A percentile compares a stretch with the other conserved stretches of the same genome.
phyloP scores from a whole-genome alignment of 2,329 filamentous ascomycete genomes.

The Xylariaceae sp. region DNA sequence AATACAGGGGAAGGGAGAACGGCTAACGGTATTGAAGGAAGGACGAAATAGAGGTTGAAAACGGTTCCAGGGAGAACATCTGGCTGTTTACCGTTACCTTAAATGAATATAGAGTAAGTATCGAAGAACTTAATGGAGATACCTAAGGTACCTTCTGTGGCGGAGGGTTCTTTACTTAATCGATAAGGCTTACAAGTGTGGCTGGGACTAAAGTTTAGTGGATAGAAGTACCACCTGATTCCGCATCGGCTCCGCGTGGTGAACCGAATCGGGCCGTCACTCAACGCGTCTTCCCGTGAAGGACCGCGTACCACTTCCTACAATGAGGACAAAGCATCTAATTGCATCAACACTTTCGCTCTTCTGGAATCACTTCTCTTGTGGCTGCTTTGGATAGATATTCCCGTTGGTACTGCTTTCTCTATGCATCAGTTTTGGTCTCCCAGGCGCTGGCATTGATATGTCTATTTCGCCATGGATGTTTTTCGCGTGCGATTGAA shows the following conservation, averaged over 20 bases:
- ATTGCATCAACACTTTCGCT: too few species aligned
- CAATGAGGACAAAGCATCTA: neutral
- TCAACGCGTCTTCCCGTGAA: conserved; percentile 9
- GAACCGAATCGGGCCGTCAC: neutral
- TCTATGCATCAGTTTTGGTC: conserved; percentile 8
- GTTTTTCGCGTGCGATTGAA: conserved; percentile 88
- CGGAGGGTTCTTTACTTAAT: neutral
- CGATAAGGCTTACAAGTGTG: conserved; percentile 2
- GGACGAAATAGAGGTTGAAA: too few species aligned
- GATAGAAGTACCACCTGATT: conserved; percentile 11
- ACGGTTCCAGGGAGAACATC: too few species aligned
- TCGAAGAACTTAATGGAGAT: neutral
- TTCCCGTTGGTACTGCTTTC: too few species aligned
- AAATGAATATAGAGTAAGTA: conserved; percentile 2
- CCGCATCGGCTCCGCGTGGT: neutral
- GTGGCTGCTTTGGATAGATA: too few species aligned
- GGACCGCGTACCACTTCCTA: conserved; percentile 1
- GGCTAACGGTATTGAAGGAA: too few species aligned
- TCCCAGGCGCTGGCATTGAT: conserved; percentile 4
- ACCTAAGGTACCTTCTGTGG: neutral
- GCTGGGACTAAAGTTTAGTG: neutral
- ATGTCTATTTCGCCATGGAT: conserved; percentile 44
- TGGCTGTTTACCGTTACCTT: too few species aligned
- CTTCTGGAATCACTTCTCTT: too few species aligned
- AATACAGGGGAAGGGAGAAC: neutral